These are phyloP conservation scores for Globisporangium recalcitrans DNA, from an alignment of 352 stramenopile genomes.

Conservation along the genomic window DNA sequence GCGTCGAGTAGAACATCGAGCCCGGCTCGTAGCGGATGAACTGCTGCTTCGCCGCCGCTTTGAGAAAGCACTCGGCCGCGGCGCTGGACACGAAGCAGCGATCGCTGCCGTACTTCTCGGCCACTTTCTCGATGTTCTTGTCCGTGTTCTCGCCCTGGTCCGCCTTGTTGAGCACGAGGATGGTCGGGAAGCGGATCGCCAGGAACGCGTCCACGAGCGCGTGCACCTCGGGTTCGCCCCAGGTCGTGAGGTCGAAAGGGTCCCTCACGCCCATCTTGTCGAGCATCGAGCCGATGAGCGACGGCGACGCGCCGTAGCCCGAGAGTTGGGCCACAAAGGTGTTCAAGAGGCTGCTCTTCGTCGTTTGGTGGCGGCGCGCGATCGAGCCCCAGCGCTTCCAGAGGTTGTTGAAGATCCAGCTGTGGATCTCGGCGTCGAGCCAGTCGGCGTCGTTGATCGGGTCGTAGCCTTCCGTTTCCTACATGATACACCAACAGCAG, in stretches of 20 bases:
- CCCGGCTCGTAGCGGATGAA: conserved; percentile 84
- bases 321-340: conserved; percentile 78
- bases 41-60: conserved; percentile 62
- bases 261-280: conserved; percentile 61
- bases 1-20: conserved; percentile 81
- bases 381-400: conserved; percentile 83
- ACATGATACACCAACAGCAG: not conserved
- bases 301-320: conserved; percentile 72
- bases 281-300: conserved; percentile 67
- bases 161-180: conserved; percentile 88
- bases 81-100: conserved; percentile 84
- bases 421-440: conserved; percentile 82
- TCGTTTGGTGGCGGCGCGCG: conserved; percentile 62
- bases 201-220: conserved; percentile 75
- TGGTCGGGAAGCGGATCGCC: conserved; percentile 75
- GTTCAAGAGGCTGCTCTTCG: conserved; percentile 56
- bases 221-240: conserved; percentile 63
- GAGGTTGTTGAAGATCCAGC: conserved; percentile 88
- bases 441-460: conserved; percentile 87
- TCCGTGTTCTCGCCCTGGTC: conserved; percentile 83
- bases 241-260: conserved; percentile 49
- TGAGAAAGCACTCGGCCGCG: conserved; percentile 81
- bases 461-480: conserved; percentile 80
- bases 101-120: conserved; percentile 84
- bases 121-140: conserved; percentile 84